Base-by-base conservation (phyloP, 2,329 filamentous ascomycete genomes). In the Cytospora chrysosperma region DNA sequence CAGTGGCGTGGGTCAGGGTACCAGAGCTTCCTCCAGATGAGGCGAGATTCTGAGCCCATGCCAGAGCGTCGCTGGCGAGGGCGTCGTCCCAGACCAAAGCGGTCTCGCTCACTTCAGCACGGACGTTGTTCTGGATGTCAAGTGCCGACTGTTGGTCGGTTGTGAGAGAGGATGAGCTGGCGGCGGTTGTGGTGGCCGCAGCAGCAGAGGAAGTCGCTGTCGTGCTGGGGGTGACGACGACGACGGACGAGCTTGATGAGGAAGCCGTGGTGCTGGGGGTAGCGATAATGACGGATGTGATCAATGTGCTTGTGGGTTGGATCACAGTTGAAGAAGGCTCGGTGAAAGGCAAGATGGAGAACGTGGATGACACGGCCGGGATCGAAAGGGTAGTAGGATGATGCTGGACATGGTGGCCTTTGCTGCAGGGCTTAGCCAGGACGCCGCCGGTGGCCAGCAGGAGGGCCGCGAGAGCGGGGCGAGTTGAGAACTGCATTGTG, bases 11-110 rank as follows among this genome's bases (percentile, higher is more conserved):
- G 12, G 52, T 52, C 57, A 66, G 64, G 26, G 40, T 50, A 26
- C 64, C 64, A 2, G 64, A n/a, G 15, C 61, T 60, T 8, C 56
- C 56, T 21, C 10, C 40, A 26, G 58, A 13, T 27, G 59, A 51
- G 34, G 66, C 67, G 7, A 68, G 62, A 27, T 68, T 49, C 50
- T 65, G 53, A 32, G 67, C 67, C 66, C 66, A 68, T 15, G 30
- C 43, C 55, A 67, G 64, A 9, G 67, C 67, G 27, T 65, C 59
- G 47, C 32, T 27, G 24, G 67, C 64, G 2, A 68, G 66, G 21
- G 40, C 27, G 8, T 53, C 59, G 28, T 68, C 67, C 67, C 67
- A 68, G 49, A 59, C 54, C 37, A 68, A 61, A 12, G 64, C 64
- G 13, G 47, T 28, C 30, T 65, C 55, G 27, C 62, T 54, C 10